Evolutionary conservation across 192 early-diverging fungal species (phyloP).

Genomic region (Kappamyces sp.): DNA sequence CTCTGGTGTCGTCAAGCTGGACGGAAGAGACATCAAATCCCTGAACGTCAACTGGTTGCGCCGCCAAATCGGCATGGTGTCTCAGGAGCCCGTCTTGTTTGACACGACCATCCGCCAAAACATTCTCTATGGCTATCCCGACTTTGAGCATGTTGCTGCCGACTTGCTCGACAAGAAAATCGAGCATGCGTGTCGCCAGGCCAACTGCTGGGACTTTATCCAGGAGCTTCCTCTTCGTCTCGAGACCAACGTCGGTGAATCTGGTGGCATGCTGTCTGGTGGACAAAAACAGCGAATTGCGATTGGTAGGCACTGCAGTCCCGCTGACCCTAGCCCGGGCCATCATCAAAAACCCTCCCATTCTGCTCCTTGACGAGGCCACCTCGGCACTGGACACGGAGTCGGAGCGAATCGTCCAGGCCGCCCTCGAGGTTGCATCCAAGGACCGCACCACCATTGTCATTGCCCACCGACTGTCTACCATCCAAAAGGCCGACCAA

Average conservation of each 20-base stretch:
- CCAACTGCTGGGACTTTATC: slow-evolving; percentile 81
- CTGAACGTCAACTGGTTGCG: slow-evolving; percentile 79
- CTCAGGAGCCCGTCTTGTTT: slow-evolving; percentile 82
- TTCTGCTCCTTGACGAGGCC: slow-evolving; percentile 86
- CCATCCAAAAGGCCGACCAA: slow-evolving; percentile 74
- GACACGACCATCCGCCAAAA: slow-evolving; percentile 77
- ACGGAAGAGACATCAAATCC: slow-evolving; percentile 68
- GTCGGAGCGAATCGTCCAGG: slow-evolving; percentile 73
- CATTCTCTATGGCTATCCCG: slow-evolving; percentile 59
- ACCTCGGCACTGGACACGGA: slow-evolving; percentile 80
- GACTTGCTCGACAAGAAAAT: slow-evolving; percentile 24
- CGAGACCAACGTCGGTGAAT: slow-evolving; percentile 79
- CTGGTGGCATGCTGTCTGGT: slow-evolving; percentile 62
- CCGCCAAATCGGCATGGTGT: slow-evolving; percentile 79
- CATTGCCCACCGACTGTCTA: slow-evolving; percentile 87
- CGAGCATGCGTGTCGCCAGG: slow-evolving; percentile 42
- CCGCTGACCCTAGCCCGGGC: slow-evolving; percentile 48
- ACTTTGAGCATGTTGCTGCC: slow-evolving; percentile 36
- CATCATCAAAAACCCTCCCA: slow-evolving; percentile 77
- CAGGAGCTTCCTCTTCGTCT: slow-evolving; percentile 71
- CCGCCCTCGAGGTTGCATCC: slow-evolving; percentile 70
- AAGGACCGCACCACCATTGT: slow-evolving; percentile 81
- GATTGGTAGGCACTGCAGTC: slow-evolving; percentile 45
- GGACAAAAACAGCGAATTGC: slow-evolving; percentile 96
- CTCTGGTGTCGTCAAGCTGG: slow-evolving; percentile 57